phyloP scores from a whole-genome alignment of 106 monocot species.

The Xerophyta viscosa region DNA sequence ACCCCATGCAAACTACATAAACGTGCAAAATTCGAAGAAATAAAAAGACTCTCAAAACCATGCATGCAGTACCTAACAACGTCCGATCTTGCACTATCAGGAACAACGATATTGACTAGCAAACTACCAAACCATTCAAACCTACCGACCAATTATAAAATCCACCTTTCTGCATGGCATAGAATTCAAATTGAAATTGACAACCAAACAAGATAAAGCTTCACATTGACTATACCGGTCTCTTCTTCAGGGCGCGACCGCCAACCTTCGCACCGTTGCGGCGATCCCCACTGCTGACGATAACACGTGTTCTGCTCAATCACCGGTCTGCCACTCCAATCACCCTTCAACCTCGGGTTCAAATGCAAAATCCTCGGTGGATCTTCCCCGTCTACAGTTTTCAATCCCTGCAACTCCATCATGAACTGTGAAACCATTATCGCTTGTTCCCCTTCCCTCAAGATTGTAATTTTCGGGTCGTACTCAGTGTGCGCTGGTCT shows the following conservation, averaged over 20 bases:
- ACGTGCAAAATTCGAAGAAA: no score
- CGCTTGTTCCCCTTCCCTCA: slow-evolving; percentile 49
- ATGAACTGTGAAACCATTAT: slow-evolving; percentile 96
- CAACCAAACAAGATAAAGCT: no score
- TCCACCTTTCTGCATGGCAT: no score
- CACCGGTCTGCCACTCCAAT: slow-evolving; percentile 82
- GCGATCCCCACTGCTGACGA: slow-evolving; percentile 83
- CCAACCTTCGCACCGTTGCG: slow-evolving; percentile 85
- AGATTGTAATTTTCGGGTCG: slow-evolving; percentile 52
- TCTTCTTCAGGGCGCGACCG: slow-evolving; percentile 81
- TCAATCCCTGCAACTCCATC: slow-evolving; percentile 93
- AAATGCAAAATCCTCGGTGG: slow-evolving; percentile 86
- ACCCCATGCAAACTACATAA: no score
- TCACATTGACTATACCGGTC: no score
- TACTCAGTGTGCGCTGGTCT: slow-evolving; percentile 47
- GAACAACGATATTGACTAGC: no score
- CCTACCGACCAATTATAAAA: no score
- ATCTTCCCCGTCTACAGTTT: slow-evolving; percentile 90
- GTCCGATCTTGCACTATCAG: no score
- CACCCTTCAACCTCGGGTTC: slow-evolving; percentile 88
- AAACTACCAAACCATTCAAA: no score
- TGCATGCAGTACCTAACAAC: no score
- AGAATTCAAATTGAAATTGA: no score
- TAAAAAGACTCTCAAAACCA: no score
- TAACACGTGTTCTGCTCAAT: slow-evolving; percentile 99